Evolutionary conservation across 176 grass and related monocot species (phyloP).

Genomic region (Oryza glumipatula): DNA sequence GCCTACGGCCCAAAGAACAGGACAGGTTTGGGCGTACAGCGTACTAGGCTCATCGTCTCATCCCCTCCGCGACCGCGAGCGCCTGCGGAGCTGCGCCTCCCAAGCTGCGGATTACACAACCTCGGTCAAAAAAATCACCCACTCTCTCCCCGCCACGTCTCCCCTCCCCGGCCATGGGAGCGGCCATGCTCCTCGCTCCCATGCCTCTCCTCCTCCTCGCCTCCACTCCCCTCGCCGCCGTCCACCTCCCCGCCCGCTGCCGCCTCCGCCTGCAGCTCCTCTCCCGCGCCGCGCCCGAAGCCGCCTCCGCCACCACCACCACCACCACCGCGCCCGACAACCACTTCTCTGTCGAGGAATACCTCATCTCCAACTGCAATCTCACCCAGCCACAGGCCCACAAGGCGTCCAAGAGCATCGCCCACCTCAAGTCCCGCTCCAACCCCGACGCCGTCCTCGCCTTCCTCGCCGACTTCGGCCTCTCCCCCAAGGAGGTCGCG

Average conservation of each 20-base stretch:
- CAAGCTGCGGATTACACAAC: slow-evolving; percentile 36
- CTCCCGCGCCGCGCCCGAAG: slow-evolving; percentile 16
- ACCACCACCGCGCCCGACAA: not conserved
- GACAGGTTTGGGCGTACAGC: not conserved
- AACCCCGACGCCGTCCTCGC: slow-evolving; percentile 58
- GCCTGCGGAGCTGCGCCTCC: not conserved
- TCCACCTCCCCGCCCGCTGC: slow-evolving; percentile 14
- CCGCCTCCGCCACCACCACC: slow-evolving; percentile 10
- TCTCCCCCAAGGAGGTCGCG: slow-evolving; percentile 50
- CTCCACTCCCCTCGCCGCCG: slow-evolving; percentile 32
- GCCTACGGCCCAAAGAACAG: not conserved
- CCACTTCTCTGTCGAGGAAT: slow-evolving; percentile 49
- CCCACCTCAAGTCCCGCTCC: slow-evolving; percentile 59
- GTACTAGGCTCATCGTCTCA: not conserved
- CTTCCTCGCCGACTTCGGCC: slow-evolving; percentile 47
- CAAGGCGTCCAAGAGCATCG: slow-evolving; percentile 57
- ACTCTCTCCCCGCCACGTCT: slow-evolving; percentile 28
- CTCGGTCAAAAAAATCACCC: slow-evolving; percentile 37
- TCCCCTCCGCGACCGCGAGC: not conserved
- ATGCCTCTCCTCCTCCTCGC: slow-evolving; percentile 54
- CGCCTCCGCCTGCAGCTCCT: slow-evolving; percentile 17
- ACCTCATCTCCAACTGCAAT: slow-evolving; percentile 55
- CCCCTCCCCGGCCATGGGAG: slow-evolving; percentile 1
- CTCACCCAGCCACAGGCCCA: slow-evolving; percentile 47
- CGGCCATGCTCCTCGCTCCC: slow-evolving; percentile 32